These are phyloP conservation scores for Fibroporia radiculosa DNA, from an alignment of 768 basidiomycete species.

Conservation along the genomic window DNA sequence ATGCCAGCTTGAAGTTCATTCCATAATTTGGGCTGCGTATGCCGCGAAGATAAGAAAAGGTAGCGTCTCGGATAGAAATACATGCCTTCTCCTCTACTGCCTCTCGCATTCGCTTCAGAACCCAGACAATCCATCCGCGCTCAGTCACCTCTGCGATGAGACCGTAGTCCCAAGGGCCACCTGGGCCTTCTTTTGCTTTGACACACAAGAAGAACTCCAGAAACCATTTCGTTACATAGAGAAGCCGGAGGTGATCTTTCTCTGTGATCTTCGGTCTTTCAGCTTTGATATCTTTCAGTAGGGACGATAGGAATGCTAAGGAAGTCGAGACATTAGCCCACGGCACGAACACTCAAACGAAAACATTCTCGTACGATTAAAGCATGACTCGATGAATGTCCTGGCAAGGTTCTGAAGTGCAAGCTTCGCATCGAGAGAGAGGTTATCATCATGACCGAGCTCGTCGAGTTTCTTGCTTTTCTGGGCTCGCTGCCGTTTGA, in stretches of 20 bases:
- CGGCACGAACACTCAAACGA: slow-evolving; percentile 4
- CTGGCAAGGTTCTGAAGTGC: slow-evolving; percentile 63
- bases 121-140: slow-evolving; percentile 84
- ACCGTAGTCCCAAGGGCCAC: slow-evolving; percentile 54
- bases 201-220: slow-evolving; percentile 77
- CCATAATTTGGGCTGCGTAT: slow-evolving; percentile 82
- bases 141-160: slow-evolving; percentile 83
- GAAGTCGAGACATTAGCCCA: neutral
- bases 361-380: slow-evolving; percentile 64
- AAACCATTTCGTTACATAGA: slow-evolving; percentile 87
- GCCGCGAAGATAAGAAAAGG: neutral
- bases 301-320: slow-evolving; percentile 77
- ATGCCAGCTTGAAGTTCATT: slow-evolving; percentile 90
- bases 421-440: slow-evolving; percentile 54
- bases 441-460: slow-evolving; percentile 57
- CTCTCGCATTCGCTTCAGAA: slow-evolving; percentile 79
- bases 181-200: slow-evolving; percentile 29
- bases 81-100: slow-evolving; percentile 87
- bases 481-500: slow-evolving; percentile 41
- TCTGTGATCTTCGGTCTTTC: slow-evolving; percentile 91
- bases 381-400: slow-evolving; percentile 74
- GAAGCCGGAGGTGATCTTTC: slow-evolving; percentile 84
- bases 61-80: neutral
- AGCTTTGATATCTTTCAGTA: slow-evolving; percentile 90
- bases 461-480: slow-evolving; percentile 62